A percentile compares a stretch with the other conserved stretches of the same genome.
These are phyloP conservation scores for Stropharia rugosoannulata DNA, from an alignment of 768 basidiomycete genomes.

Conservation along the genomic window DNA sequence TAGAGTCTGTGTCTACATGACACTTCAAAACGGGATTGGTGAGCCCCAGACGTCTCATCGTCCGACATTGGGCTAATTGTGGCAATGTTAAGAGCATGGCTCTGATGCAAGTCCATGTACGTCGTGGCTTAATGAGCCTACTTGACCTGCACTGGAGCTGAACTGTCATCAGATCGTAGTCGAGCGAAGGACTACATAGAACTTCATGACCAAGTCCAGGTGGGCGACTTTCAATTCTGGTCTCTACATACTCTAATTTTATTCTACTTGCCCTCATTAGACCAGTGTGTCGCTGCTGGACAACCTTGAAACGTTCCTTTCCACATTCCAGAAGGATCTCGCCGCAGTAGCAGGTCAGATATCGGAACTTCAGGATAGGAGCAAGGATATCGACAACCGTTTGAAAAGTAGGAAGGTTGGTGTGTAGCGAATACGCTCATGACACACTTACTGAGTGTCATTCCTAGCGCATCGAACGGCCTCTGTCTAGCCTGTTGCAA, in stretches of 20 bases:
- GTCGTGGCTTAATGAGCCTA: not conserved
- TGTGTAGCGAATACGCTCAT: slow-evolving; percentile 6
- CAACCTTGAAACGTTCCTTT: slow-evolving; percentile 87
- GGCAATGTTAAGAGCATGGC: not conserved
- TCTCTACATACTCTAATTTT: not conserved
- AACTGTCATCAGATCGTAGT: slow-evolving; percentile 28
- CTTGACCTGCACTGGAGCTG: not conserved
- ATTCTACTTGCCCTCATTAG: slow-evolving; percentile 39
- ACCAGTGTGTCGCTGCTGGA: slow-evolving; percentile 84
- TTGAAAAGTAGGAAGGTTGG: slow-evolving; percentile 83
- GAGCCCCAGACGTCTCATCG: not conserved
- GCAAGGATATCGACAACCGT: slow-evolving; percentile 86
- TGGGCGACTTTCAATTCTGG: slow-evolving; percentile 24
- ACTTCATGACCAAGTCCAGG: slow-evolving; percentile 91
- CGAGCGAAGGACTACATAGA: slow-evolving; percentile 71
- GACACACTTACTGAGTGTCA: slow-evolving; percentile 1
- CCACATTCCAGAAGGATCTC: slow-evolving; percentile 93
- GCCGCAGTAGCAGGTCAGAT: slow-evolving; percentile 96
- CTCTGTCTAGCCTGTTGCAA: slow-evolving; percentile 75
- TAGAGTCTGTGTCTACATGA: slow-evolving; percentile 4
- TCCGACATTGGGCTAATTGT: not conserved
- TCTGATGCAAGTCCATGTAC: too few species aligned
- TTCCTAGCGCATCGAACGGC: slow-evolving; percentile 81
- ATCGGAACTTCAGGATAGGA: slow-evolving; percentile 87
- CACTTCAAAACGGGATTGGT: slow-evolving; percentile 13